Percentiles rank a stretch among this genome's conserved stretches.
Conservation (phyloP, 768 basidiomycete species). For the Lentinula boryana region DNA sequence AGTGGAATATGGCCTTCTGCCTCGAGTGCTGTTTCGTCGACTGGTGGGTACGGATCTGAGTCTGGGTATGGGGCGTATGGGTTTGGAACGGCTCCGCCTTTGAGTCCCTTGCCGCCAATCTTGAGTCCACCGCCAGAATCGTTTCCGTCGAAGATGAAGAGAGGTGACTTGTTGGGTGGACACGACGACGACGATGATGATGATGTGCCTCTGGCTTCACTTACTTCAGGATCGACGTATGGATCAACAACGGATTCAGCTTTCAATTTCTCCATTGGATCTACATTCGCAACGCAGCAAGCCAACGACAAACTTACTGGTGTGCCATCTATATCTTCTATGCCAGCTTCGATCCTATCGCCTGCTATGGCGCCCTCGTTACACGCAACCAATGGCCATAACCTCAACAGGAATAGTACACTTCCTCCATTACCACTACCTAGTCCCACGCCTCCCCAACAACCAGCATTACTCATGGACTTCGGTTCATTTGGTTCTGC, state of each 20-base stretch:
- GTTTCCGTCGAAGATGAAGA: not conserved
- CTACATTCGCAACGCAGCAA: not conserved
- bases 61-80: not conserved
- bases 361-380: not conserved
- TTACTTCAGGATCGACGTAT: not conserved
- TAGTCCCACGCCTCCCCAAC: not conserved
- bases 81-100: not conserved
- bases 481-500: not conserved
- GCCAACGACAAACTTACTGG: not conserved
- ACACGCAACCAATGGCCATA: not conserved
- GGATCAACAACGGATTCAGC: not conserved
- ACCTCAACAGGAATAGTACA: not conserved
- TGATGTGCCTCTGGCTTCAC: not conserved
- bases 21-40: not conserved
- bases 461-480: not conserved
- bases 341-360: not conserved
- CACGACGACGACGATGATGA: not conserved
- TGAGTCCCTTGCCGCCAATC: conserved; percentile 5
- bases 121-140: conserved; percentile 1
- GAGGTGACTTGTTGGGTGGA: not conserved
- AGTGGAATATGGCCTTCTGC: conserved; percentile 34
- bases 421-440: not conserved
- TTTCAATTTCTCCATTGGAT: not conserved
- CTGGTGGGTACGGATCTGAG: not conserved
- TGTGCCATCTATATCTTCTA: not conserved